A percentile compares a stretch with the other conserved stretches of the same genome.
Conservation (phyloP, 202 grass and related monocot species). For the Schoenoplectus tabernaemontani region DNA sequence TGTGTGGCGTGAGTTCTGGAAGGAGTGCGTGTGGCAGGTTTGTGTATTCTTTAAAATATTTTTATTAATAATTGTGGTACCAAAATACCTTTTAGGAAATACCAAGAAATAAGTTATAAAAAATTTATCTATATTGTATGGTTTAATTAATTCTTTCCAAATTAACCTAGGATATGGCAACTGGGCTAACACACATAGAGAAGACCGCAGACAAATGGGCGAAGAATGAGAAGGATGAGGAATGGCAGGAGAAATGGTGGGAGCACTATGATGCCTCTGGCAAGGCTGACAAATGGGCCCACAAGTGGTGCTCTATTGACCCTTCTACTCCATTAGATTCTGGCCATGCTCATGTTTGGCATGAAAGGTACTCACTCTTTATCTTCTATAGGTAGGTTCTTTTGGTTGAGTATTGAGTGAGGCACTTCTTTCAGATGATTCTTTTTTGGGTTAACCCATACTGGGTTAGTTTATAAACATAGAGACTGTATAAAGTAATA, state of each 20-base stretch:
- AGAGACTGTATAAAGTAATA: background rate
- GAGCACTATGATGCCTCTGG: conserved; percentile 77
- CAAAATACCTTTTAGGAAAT: background rate
- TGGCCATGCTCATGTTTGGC: conserved; percentile 99
- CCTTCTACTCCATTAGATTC: conserved; percentile 64
- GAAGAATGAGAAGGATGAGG: conserved; percentile 68
- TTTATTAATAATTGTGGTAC: background rate
- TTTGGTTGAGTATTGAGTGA: background rate
- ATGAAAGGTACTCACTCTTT: conserved; percentile 78
- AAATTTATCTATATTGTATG: background rate
- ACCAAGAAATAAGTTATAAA: background rate
- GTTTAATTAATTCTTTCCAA: conserved; percentile 10
- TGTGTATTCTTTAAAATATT: background rate
- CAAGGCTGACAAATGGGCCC: conserved; percentile 80
- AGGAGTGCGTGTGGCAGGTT: conserved; percentile 92
- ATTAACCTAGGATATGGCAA: conserved; percentile 49
- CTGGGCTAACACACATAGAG: conserved; percentile 76
- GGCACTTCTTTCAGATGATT: background rate
- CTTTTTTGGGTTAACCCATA: background rate
- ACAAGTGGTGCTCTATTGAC: conserved; percentile 97
- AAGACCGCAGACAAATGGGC: conserved; percentile 98
- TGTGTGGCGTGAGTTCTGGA: conserved; percentile 97
- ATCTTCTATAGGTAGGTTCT: background rate
- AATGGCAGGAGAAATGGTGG: conserved; percentile 98
- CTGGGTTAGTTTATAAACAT: background rate